These are phyloP conservation scores for Colletotrichum chlorophyti DNA, from an alignment of 2,329 filamentous ascomycete genomes.

Conservation along the genomic window DNA sequence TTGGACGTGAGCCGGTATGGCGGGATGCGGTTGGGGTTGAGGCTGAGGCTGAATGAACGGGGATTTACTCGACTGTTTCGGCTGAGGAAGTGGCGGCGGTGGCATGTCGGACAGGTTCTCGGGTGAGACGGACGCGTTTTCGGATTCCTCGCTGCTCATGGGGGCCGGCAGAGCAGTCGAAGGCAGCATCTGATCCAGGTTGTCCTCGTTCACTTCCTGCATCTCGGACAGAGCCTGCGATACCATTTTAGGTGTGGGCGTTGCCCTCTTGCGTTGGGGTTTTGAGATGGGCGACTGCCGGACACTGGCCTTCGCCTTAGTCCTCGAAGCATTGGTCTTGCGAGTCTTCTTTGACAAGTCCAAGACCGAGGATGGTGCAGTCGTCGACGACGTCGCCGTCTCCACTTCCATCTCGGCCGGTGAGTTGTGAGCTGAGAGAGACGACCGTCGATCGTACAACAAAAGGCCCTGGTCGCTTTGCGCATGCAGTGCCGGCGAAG, in stretches of 20 bases:
- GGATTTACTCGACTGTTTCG: constrained; percentile 69
- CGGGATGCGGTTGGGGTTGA: constrained; percentile 30
- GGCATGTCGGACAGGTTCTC: constrained; percentile 71
- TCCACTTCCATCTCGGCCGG: constrained; percentile 65
- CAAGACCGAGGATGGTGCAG: constrained; percentile 48
- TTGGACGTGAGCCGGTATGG: constrained; percentile 35
- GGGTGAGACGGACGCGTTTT: constrained; percentile 72
- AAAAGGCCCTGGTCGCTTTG: constrained; percentile 61
- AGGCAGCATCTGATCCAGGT: constrained; percentile 33
- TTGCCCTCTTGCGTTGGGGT: constrained; percentile 62
- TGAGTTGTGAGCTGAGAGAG: constrained; percentile 55
- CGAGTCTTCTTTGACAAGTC: constrained; percentile 60
- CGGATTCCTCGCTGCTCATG: constrained; percentile 59
- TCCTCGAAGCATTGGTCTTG: constrained; percentile 59
- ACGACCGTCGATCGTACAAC: constrained; percentile 53
- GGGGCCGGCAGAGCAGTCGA: constrained; percentile 22
- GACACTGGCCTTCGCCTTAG: constrained; percentile 59
- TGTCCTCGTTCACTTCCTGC: constrained; percentile 49
- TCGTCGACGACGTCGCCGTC: constrained; percentile 42
- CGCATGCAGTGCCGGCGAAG: constrained; percentile 80
- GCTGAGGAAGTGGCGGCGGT: constrained; percentile 70
- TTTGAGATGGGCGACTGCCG: constrained; percentile 78
- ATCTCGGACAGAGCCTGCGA: constrained; percentile 63
- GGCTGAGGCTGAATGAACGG: constrained; percentile 69
- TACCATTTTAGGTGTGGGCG: constrained; percentile 61